Percentiles rank a stretch among this genome's conserved stretches.
These are phyloP conservation scores for Nadsonia commutata DNA, from an alignment of 1,139 yeast species.

Conservation along the genomic window DNA sequence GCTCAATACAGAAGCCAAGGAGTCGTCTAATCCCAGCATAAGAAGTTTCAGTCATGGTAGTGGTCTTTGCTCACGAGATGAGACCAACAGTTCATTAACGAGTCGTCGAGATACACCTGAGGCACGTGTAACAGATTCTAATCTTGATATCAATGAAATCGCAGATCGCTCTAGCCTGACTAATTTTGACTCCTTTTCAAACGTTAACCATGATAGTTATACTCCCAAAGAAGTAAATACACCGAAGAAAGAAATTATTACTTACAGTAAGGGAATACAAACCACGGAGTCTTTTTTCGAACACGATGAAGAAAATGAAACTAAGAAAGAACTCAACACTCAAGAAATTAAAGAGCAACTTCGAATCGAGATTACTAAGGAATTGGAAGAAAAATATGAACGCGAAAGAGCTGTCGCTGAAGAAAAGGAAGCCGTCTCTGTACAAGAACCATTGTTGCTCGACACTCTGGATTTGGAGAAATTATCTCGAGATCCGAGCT, in stretches of 20 bases:
- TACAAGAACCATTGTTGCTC: neutral
- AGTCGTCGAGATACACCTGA: no score
- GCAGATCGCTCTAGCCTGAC: constrained; percentile 6
- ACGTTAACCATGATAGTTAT: neutral
- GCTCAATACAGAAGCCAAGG: neutral
- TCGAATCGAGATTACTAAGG: neutral
- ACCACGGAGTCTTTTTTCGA: constrained; percentile 10
- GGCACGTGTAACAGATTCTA: no score
- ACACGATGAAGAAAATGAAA: neutral
- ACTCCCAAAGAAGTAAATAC: neutral
- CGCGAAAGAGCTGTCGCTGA: neutral
- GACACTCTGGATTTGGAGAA: neutral
- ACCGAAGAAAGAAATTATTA: constrained; percentile 8
- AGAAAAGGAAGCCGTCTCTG: neutral
- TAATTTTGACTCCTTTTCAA: constrained; percentile 2
- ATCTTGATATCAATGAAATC: no score
- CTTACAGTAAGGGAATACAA: constrained; percentile 18
- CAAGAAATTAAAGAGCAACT: neutral
- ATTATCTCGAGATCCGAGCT: neutral
- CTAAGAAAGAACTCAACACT: neutral
- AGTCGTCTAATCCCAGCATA: neutral
- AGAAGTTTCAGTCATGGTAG: no score
- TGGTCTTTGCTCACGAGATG: no score
- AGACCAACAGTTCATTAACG: no score
- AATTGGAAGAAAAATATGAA: neutral